Conservation (phyloP, 208 protist species). For the Entamoeba nuttalli region DNA sequence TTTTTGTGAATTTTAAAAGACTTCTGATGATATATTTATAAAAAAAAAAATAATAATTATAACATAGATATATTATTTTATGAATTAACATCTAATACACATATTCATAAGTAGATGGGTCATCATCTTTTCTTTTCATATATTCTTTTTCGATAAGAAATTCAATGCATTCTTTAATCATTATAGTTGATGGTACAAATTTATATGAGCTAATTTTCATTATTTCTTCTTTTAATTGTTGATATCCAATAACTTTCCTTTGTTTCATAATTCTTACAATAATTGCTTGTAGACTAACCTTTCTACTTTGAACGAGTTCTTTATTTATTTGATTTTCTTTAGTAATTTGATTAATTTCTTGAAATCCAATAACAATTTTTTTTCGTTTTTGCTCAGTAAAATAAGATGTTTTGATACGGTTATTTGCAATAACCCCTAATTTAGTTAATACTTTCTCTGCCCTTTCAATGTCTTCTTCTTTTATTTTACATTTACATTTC, state of each 20-base stretch:
- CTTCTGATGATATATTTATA: no score
- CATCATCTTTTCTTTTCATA: neutral
- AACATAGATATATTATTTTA: no score
- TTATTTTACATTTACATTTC: neutral
- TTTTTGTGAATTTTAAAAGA: no score
- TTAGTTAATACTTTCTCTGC: neutral
- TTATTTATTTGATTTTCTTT: neutral
- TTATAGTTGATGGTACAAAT: neutral
- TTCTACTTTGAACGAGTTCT: neutral
- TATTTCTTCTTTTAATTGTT: neutral
- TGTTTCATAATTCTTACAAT: neutral
- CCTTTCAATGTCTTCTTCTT: neutral
- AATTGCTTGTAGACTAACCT: neutral
- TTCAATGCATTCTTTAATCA: neutral
- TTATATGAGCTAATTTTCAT: neutral
- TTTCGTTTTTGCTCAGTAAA: neutral
- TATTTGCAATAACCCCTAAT: neutral
- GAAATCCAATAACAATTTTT: neutral
- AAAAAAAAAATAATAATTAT: no score
- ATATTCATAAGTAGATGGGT: neutral
- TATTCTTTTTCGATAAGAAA: neutral
- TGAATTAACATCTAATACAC: neutral
- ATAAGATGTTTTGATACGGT: neutral
- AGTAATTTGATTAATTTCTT: neutral
- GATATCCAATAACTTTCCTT: neutral